Base-by-base conservation (phyloP, 2,329 filamentous ascomycete species). In the Aspergillus pseudoterreus region DNA sequence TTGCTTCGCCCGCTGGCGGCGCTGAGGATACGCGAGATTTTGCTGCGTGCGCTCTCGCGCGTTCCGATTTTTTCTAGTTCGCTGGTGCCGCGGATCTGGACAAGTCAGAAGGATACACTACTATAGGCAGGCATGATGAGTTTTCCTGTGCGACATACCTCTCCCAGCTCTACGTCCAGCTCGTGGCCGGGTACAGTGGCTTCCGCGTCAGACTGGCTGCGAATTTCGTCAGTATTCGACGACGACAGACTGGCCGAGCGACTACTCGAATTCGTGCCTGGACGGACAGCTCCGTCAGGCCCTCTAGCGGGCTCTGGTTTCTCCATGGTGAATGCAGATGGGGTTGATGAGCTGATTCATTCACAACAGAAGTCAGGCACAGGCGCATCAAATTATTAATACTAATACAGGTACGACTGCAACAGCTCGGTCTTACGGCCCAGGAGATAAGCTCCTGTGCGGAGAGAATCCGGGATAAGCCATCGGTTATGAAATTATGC, bases 11-110 rank as follows among this genome's bases (percentile, higher is more conserved):
- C 21, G 42, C 48, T 50, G 19, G 48, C 48, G 14, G 30, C 33
- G 48, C 48, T 50, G 14, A 50, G 14, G 21, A 50, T 50, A 4
- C 47, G 47, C 9, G 24, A 35, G 19, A 45, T 35, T 38, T 41
- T 50, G 30, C 27, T 39, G 30, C 17, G 21, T 41, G 36, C 48
- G 19, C 42, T 50, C 22, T 39, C 48, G 33, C 48, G 41, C 11
- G 48, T 50, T 15, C 35, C 30, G 19, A 45, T 45, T 11, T 39
- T 45, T n/a, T 50, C 30, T 8, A 45, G 39, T 3, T 50, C 32
- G 4, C 22, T 17, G 10, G 35, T 17, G 6, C 35, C 35, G 15
- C 35, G 35, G 11, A 38, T 12, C 35, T 38, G 35, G 11, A n/a
- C 27, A 9, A 9, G 8, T 30, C 8, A 38, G 5, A 4, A 9